Evolutionary conservation across 345 rosid genomes (phyloP), one percentile per base, ranked within the genome.

Genomic region (Citrus trifoliata): DNA sequence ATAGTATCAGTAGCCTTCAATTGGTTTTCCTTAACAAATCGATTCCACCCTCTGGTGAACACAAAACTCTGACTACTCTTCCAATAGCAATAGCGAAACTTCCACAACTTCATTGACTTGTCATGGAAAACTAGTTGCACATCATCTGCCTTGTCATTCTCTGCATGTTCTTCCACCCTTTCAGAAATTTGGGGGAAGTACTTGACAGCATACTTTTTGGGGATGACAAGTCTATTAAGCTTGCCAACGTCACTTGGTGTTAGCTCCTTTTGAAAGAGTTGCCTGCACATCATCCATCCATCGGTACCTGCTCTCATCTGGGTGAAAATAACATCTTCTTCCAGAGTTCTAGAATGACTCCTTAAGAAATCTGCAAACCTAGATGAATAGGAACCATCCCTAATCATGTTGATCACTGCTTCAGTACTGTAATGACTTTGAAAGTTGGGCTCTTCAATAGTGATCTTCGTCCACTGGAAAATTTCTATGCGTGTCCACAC

Each of bases 41-140:
- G 78, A 37, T 83, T 93, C 98, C 99, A 93, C 4, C 99, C 99
- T 83, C 89, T 88, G 0, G 96, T 92, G 86, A 95, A 92, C 48
- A 95, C 97, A 56, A 88, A 93, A 81, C 96, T 93, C 78, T 91
- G 96, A 80, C 97, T 95, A 83, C 98, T 93, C 74, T 62, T 87
- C 98, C 98, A 93, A 73, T 93, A 94, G 53, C 99, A 95, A 71
- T 91, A 93, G 74, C 98, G 83, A 70, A 95, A 95, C 48, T 85
- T 88, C 99, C 99, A 93, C 28, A 74, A 16, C 76, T 81, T 88
- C 99, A 93, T 90, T 10, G 73, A 70, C 79, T 80, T 88, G 85
- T 93, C 98, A 2, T 80, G 87, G 80, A 96, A 92, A 28, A 80
- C 78, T 18, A 90, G 78, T 80, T 87, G 90, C 38, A 81, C 71